Percentiles rank a stretch among this genome's conserved stretches.
Evolutionary conservation across 2,329 filamentous ascomycete genomes (phyloP).

Genomic region (Triangularia verruculosa): DNA sequence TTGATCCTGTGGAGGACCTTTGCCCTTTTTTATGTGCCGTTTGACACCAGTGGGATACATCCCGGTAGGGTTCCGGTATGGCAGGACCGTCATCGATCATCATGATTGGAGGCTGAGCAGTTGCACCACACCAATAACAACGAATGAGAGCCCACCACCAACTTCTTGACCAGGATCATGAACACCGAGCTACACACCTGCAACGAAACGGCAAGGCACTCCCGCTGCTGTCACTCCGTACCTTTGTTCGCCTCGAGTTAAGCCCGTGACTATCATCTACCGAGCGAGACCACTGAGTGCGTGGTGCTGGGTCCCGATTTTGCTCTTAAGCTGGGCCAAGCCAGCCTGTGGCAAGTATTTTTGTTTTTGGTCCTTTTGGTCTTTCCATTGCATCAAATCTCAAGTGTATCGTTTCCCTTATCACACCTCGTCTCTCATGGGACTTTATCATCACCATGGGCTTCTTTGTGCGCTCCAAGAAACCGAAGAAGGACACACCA

Average conservation of each 20-base stretch:
- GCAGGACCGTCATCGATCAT: constrained; percentile 18
- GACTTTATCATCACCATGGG: constrained; percentile 23
- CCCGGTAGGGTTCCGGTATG: constrained; percentile 4
- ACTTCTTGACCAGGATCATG: constrained; percentile 18
- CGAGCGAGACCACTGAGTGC: neutral
- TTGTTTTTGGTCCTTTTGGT: constrained; percentile 4
- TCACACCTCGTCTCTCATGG: neutral
- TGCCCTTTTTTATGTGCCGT: neutral
- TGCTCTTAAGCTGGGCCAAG: constrained; percentile 1
- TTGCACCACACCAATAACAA: constrained; percentile 10
- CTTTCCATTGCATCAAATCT: neutral
- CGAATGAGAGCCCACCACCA: constrained; percentile 25
- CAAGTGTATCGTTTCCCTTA: neutral
- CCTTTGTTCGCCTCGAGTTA: constrained; percentile 4
- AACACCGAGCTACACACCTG: constrained; percentile 8
- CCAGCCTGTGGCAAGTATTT: neutral
- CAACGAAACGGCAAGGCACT: constrained; percentile 28
- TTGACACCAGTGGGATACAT: neutral
- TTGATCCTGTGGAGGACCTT: neutral
- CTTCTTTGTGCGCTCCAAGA: constrained; percentile 28
- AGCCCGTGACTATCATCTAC: neutral
- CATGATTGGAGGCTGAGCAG: constrained; percentile 28
- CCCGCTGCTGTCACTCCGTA: constrained; percentile 14
- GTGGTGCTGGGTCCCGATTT: neutral
- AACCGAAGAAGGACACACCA: constrained; percentile 24